Evolutionary conservation across 2,329 filamentous ascomycete species (phyloP).

Genomic region (Phaeosphaeria sp.): DNA sequence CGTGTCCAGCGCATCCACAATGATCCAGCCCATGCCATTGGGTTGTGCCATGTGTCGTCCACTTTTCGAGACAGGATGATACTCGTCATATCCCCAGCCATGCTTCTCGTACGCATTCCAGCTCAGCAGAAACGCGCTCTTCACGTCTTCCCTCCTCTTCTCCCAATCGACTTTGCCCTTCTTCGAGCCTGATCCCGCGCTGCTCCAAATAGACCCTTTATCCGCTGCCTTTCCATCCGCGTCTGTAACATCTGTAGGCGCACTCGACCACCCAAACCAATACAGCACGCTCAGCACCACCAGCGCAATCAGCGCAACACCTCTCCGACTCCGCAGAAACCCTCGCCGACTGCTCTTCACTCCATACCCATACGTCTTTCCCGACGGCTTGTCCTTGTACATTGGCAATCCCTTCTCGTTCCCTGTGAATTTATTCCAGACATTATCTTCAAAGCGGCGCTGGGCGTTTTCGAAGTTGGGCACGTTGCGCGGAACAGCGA

Average conservation of each 20-base stretch:
- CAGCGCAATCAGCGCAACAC: constrained; percentile 60
- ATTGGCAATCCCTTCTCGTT: constrained; percentile 75
- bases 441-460: constrained; percentile 50
- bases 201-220: constrained; percentile 38
- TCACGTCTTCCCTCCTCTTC: constrained; percentile 78
- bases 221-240: constrained; percentile 41
- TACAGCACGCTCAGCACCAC: constrained; percentile 69
- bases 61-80: constrained; percentile 79
- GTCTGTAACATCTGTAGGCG: constrained; percentile 46
- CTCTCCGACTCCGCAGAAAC: constrained; percentile 65
- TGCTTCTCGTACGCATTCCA: constrained; percentile 93
- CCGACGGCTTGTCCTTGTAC: constrained; percentile 99
- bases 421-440: constrained; percentile 64
- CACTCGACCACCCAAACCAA: constrained; percentile 65
- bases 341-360: constrained; percentile 61
- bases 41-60: constrained; percentile 81
- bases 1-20: constrained; percentile 93
- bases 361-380: constrained; percentile 58
- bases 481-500: constrained; percentile 51
- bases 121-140: constrained; percentile 87
- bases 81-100: constrained; percentile 94
- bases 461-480: constrained; percentile 52
- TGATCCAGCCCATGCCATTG: constrained; percentile 95
- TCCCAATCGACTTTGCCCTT: constrained; percentile 71
- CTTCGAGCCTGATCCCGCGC: constrained; percentile 33